Conservation (phyloP, 2,329 filamentous ascomycete genomes). For the Orbilia oligospora region DNA sequence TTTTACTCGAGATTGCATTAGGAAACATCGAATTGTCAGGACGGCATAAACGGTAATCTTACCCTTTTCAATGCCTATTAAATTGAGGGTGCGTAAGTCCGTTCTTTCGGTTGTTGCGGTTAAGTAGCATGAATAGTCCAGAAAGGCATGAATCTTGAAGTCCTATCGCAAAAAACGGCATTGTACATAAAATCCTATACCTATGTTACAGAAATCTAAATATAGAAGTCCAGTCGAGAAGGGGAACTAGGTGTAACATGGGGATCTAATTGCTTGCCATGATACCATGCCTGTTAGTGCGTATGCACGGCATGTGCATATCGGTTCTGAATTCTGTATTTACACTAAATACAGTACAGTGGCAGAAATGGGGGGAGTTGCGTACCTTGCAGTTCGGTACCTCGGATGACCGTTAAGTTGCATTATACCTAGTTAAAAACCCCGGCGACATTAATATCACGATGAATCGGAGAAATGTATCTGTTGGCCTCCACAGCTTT, state of each 20-base stretch:
- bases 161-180: neutral
- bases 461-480: neutral
- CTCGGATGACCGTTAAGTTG: conserved; percentile 9
- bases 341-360: neutral
- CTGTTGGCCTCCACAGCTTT: conserved; percentile 1
- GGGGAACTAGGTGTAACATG: neutral
- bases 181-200: neutral
- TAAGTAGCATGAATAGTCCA: conserved; percentile 1
- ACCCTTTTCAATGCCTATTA: neutral
- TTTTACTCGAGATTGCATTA: neutral
- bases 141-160: conserved; percentile 6
- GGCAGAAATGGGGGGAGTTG: neutral
- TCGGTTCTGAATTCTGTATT: neutral
- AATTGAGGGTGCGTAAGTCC: neutral
- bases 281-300: neutral
- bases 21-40: neutral
- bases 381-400: conserved; percentile 11
- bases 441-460: neutral
- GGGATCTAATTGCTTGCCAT: no score
- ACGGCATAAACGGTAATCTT: conserved; percentile 11
- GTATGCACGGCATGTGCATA: neutral
- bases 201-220: neutral
- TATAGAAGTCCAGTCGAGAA: conserved; percentile 9
- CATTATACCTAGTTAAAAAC: neutral
- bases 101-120: neutral